Evolutionary conservation across 192 early-diverging fungal species (phyloP).

Genomic region (Coemansia sp.): DNA sequence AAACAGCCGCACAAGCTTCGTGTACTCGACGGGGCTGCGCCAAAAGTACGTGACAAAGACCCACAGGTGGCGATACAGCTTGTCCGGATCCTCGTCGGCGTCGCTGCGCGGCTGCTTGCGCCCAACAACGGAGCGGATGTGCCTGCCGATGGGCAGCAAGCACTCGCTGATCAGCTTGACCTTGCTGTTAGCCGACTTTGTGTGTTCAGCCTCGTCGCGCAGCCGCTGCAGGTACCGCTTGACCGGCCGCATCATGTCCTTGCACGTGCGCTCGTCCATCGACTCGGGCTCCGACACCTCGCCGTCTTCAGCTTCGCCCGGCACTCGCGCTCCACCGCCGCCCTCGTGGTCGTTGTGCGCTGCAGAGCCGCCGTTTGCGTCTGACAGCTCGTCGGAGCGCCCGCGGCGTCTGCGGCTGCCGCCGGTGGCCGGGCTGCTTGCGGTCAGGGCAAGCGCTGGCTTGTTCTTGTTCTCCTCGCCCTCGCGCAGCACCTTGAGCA

Average conservation of each 20-base stretch:
- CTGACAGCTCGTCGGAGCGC: conserved; percentile 34
- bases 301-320: conserved; percentile 33
- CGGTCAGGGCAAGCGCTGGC: conserved; percentile 18
- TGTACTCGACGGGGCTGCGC: conserved; percentile 60
- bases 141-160: conserved; percentile 55
- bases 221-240: conserved; percentile 60
- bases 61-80: conserved; percentile 64
- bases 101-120: conserved; percentile 41
- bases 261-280: conserved; percentile 66
- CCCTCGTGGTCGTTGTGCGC: conserved; percentile 17
- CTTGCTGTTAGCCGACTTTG: conserved; percentile 55
- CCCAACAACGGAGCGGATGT: conserved; percentile 52
- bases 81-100: conserved; percentile 20
- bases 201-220: conserved; percentile 55
- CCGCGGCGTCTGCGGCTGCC: conserved; percentile 37
- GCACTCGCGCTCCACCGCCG: conserved; percentile 6
- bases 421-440: conserved; percentile 10
- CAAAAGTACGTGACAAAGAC: conserved; percentile 69
- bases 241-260: conserved; percentile 67
- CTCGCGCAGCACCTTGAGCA: conserved; percentile 83
- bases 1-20: conserved; percentile 59
- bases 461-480: conserved; percentile 54
- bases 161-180: conserved; percentile 59
- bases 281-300: conserved; percentile 50
- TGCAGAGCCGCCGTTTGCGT: conserved; percentile 24